Evolutionary conservation across 306 rosid genomes (phyloP), one percentile per base, ranked within the genome.

Genomic region (Lathyrus sativus): DNA sequence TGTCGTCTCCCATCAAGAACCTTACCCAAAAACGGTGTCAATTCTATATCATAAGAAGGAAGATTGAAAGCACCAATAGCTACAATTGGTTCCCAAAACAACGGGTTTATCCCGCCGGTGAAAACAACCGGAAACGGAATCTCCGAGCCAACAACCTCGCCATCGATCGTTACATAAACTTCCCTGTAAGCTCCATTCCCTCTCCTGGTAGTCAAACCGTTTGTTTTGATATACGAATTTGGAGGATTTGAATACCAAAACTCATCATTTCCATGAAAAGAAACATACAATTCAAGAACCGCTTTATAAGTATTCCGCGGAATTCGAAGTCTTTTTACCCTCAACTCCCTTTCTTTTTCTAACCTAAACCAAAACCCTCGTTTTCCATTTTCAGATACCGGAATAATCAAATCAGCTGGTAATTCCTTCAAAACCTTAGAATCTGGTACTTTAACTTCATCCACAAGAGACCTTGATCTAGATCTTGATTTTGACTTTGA

Each of bases 201-300:
- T 4, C 96, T 88, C 33, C 74, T 79, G 0, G 95, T 91, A 0
- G 60, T 37, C 24, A 91, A 71, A 43, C 82, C 76, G 66, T 91
- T 91, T 13, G 79, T 12, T 7, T 18, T 59, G 44, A 91, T 78
- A 67, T 91, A 91, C 12, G 90, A 76, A 77, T 58, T 76, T 4
- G 97, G 86, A 7, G 95, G 90, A 49, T 91, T 91, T 9, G 95
- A 84, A 81, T 91, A 91, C 97, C 97, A 91, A 56, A 88, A 91
- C 82, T 91, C 97, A 50, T 91, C 97, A 71, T 88, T 83, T 50
- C 95, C 97, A 45, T 88, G 96, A 35, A 76, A 91, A 48, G 97
- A 91, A 48, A 83, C 91, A 18, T 59, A 91, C 19, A 91, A 35
- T 49, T 91, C 97, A 18, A 91, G 56, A 22, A 88, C 85, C 1